Conservation (phyloP, 192 early-diverging fungal genomes). For the Physocladia obscura region DNA sequence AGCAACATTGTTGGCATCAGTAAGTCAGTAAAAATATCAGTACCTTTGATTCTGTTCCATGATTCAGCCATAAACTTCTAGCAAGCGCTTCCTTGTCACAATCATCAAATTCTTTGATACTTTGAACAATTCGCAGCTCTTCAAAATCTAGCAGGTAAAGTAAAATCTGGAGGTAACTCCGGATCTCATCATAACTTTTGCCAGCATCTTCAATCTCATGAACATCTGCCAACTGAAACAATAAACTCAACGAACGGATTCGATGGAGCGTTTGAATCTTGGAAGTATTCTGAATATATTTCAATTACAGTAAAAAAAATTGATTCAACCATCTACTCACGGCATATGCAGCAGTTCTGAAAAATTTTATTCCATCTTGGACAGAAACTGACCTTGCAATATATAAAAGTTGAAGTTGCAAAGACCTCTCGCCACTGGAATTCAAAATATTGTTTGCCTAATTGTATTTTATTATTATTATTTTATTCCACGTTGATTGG, state of each 20-base stretch:
- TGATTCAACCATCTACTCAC: conserved; percentile 2
- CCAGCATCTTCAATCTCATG: conserved; percentile 42
- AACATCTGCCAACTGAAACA: conserved; percentile 53
- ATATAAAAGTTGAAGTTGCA: conserved; percentile 54
- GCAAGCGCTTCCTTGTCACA: conserved; percentile 69
- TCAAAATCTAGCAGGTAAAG: conserved; percentile 76
- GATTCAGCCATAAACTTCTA: conserved; percentile 67
- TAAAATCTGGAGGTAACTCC: conserved; percentile 57
- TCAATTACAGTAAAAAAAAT: conserved; percentile 7
- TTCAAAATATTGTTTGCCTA: conserved; percentile 34
- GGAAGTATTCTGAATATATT: conserved; percentile 6
- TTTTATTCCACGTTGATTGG: not conserved
- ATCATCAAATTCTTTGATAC: conserved; percentile 56
- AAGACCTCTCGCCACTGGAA: conserved; percentile 28
- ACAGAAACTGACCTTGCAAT: conserved; percentile 44
- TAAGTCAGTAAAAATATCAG: not conserved
- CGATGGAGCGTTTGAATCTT: conserved; percentile 55
- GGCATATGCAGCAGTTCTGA: conserved; percentile 55
- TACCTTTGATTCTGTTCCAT: conserved; percentile 54
- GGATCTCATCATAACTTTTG: conserved; percentile 24
- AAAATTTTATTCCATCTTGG: conserved; percentile 36
- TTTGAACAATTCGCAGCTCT: conserved; percentile 59
- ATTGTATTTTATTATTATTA: not conserved
- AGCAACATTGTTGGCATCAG: no score
- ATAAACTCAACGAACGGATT: conserved; percentile 57